Evolutionary conservation across 306 rosid species (phyloP).

Genomic region (Pyrus communis): DNA sequence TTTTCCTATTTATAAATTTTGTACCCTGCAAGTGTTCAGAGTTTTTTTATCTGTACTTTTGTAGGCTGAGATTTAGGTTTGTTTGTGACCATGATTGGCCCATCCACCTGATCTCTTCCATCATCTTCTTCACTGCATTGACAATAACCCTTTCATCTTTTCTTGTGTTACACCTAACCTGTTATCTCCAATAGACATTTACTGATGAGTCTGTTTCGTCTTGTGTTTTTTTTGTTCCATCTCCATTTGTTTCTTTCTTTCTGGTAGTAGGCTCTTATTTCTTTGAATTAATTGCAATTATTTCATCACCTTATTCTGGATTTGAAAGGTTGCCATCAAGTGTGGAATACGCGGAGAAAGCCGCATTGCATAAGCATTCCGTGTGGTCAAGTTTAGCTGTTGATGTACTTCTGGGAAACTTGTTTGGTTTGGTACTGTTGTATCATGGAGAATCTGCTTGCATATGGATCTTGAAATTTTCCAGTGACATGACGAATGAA

Average conservation of each 20-base stretch:
- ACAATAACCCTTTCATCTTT: not conserved
- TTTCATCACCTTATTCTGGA: not conserved
- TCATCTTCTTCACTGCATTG: not conserved
- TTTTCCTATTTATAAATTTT: not conserved
- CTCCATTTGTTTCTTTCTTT: not conserved
- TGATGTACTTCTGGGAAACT: conserved; percentile 73
- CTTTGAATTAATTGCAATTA: conserved; percentile 13
- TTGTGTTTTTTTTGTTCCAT: not conserved
- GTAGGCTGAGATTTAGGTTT: not conserved
- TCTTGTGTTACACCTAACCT: not conserved
- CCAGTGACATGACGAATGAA: conserved; percentile 53
- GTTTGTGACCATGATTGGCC: not conserved
- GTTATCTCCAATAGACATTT: not conserved
- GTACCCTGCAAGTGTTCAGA: not conserved
- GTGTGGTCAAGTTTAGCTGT: conserved; percentile 76
- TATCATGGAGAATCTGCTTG: conserved; percentile 48
- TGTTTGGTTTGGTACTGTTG: conserved; percentile 65
- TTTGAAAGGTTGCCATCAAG: conserved; percentile 62
- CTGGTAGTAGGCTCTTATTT: conserved; percentile 8
- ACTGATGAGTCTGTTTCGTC: not conserved
- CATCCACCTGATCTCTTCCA: not conserved
- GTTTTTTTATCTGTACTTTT: not conserved
- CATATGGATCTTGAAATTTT: conserved; percentile 43
- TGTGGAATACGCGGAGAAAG: conserved; percentile 78
- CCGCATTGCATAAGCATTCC: conserved; percentile 76